Evolutionary conservation across 1,139 yeast species (phyloP).

Genomic region (Magnusiomyces suaveolens): DNA sequence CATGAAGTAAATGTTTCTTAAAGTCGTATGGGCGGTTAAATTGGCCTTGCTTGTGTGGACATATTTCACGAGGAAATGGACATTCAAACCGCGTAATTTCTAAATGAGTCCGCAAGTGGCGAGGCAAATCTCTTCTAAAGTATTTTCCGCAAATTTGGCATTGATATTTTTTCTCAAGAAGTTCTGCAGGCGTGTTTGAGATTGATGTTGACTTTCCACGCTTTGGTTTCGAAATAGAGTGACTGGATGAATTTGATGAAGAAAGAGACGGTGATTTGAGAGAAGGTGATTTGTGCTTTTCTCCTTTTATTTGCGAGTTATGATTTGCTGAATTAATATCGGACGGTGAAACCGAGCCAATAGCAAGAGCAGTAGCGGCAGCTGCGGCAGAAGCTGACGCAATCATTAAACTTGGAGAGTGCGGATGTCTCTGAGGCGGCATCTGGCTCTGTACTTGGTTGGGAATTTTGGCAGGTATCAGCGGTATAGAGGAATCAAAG

Average conservation of each 20-base stretch:
- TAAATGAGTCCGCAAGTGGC: slow-evolving; percentile 60
- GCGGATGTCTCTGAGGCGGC: neutral
- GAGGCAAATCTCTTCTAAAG: slow-evolving; percentile 52
- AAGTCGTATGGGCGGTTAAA: slow-evolving; percentile 64
- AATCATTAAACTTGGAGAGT: neutral
- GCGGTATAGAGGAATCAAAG: neutral
- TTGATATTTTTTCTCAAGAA: slow-evolving; percentile 23
- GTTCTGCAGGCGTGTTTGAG: neutral
- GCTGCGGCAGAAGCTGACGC: slow-evolving; percentile 2
- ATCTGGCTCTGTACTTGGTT: neutral
- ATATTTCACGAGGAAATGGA: slow-evolving; percentile 45
- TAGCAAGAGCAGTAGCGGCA: neutral
- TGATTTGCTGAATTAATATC: neutral
- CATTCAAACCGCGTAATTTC: slow-evolving; percentile 49
- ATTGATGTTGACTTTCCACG: neutral
- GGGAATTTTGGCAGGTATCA: neutral
- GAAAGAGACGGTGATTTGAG: neutral
- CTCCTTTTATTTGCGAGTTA: neutral
- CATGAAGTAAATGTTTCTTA: slow-evolving; percentile 56
- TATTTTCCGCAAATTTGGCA: slow-evolving; percentile 51
- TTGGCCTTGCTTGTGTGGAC: slow-evolving; percentile 53
- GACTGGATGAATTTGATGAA: neutral
- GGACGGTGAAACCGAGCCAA: neutral
- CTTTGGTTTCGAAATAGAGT: neutral
- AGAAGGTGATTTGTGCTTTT: neutral